These are phyloP conservation scores for Metschnikowia continentalis DNA, from an alignment of 805 yeast genomes.

Conservation along the genomic window DNA sequence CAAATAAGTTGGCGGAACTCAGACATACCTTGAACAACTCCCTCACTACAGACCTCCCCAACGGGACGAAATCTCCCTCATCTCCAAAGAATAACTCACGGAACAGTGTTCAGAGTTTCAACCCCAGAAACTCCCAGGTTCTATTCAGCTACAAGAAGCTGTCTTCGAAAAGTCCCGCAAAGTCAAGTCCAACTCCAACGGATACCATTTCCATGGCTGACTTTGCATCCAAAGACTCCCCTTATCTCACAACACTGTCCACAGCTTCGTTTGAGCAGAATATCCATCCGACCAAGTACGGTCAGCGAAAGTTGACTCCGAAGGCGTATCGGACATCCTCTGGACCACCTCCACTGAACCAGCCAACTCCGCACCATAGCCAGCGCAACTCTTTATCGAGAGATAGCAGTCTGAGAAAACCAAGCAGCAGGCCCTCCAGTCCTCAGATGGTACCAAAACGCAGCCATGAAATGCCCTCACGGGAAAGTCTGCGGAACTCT, in stretches of 20 bases:
- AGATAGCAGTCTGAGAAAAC: not conserved
- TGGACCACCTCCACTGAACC: constrained; percentile 1
- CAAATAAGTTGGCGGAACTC: constrained; percentile 24
- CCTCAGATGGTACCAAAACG: not conserved
- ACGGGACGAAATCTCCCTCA: not conserved
- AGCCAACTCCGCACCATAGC: not conserved
- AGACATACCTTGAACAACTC: constrained; percentile 14
- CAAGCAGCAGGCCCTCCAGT: not conserved
- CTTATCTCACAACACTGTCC: constrained; percentile 18
- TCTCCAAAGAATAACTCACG: not conserved
- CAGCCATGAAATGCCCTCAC: not conserved
- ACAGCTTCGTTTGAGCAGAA: constrained; percentile 10
- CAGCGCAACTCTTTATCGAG: not conserved
- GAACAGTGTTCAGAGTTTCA: constrained; percentile 14
- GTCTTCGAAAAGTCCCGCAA: constrained; percentile 4
- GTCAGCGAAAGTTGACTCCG: constrained; percentile 11
- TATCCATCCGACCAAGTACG: constrained; percentile 12
- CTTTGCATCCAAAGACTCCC: constrained; percentile 17
- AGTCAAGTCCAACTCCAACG: not conserved
- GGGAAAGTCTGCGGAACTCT: not conserved
- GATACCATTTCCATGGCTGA: constrained; percentile 4
- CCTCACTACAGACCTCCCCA: not conserved
- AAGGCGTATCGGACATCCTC: constrained; percentile 4
- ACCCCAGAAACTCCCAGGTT: constrained; percentile 31
- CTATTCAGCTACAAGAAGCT: constrained; percentile 32